Base-by-base conservation (phyloP, 805 yeast genomes). In the Yarrowia bubula region DNA sequence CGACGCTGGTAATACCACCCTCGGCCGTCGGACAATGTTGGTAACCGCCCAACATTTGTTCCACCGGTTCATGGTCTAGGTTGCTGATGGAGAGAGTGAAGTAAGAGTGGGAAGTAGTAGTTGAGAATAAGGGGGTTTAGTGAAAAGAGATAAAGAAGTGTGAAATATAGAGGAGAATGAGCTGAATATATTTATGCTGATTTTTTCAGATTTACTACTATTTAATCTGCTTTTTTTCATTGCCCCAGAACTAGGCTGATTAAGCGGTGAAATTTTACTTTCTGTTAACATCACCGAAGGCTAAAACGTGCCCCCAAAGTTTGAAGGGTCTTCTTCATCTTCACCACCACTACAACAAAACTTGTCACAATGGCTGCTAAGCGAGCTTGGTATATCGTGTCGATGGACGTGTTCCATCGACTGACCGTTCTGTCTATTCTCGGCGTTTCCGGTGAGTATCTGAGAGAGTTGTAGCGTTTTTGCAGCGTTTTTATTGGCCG, bases 391-490 rank as follows among this genome's bases (percentile, higher is more conserved):
- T 58, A 58, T 43, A 58, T 58, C 43, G 51, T 58, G 64, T 58
- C 64, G 50, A 58, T 58, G 64, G 65, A 61, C 57, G 65, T 61
- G 44, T 28, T 48, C 57, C 65, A 61, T 48, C 65, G 65, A 47
- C 57, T 61, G 17, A 61, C 65, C 15, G 65, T 61, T 38, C 46
- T 61, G 44, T 46, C 57, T 14, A 47, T 61, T 38, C 47, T 61
- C 17, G 65, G 65, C 8, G 57, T 48, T 48, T 47, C 65, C 39
- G 65, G 65, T 61, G 47, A 61, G 65, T 61, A 31, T 28, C 33
- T 4, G 13, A 18, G 22, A 5, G n/a, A 31, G 2, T 1, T 15
- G 32, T 13, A 33, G 11, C 7, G 28, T 3, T 17, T 18, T 37
- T 38, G 44, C 11, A 28, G 44, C 46, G 32, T 39, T 55, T 37